These are phyloP conservation scores for Globisporangium nodosum DNA, from an alignment of 352 stramenopile genomes.

Conservation along the genomic window DNA sequence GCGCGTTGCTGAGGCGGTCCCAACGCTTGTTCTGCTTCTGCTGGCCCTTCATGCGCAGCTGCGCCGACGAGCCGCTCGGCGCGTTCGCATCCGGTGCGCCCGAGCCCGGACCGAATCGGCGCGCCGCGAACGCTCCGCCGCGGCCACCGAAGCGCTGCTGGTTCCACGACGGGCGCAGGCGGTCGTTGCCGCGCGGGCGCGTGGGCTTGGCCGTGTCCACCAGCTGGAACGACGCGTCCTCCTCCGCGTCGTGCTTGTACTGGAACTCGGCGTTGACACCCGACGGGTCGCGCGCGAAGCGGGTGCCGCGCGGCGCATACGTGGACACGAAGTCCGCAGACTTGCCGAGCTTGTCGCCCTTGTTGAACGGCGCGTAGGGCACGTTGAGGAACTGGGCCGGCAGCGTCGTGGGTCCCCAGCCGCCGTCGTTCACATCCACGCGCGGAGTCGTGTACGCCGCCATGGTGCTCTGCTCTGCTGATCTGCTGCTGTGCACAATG, in stretches of 20 bases:
- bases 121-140: constrained; percentile 32
- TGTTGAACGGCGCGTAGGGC: constrained; percentile 95
- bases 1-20: constrained; percentile 72
- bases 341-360: constrained; percentile 92
- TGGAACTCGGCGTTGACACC: constrained; percentile 92
- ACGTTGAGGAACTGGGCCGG: constrained; percentile 91
- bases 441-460: constrained; percentile 65
- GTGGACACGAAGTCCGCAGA: constrained; percentile 91
- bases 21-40: constrained; percentile 87
- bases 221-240: constrained; percentile 91
- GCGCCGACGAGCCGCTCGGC: constrained; percentile 35
- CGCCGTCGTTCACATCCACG: constrained; percentile 78
- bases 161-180: constrained; percentile 78
- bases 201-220: constrained; percentile 92
- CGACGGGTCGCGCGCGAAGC: constrained; percentile 64
- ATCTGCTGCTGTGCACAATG: neutral
- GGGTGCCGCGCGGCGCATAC: constrained; percentile 49
- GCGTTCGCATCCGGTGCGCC: constrained; percentile 30
- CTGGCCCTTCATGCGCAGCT: constrained; percentile 79
- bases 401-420: constrained; percentile 83
- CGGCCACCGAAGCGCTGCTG: constrained; percentile 77
- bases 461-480: constrained; percentile 25
- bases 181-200: constrained; percentile 70
- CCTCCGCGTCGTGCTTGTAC: constrained; percentile 91
- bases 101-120: constrained; percentile 16